Evolutionary conservation across 1,284 basidiomycete genomes (phyloP), one percentile per base, ranked within the genome.

Genomic region (Cryptococcus sp.): DNA sequence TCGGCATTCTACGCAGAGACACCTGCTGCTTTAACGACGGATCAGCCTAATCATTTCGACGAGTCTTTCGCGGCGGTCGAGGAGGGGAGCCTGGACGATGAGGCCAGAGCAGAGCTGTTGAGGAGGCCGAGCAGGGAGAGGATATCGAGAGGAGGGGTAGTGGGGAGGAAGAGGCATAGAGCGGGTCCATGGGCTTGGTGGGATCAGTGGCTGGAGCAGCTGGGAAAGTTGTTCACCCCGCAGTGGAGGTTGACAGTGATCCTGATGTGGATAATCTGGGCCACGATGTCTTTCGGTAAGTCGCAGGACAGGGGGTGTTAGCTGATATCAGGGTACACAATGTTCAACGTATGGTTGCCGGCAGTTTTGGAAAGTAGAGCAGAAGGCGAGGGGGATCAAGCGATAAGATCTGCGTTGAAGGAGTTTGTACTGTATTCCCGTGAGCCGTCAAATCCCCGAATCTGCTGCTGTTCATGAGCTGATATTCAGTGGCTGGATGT

Each of bases 301-400:
- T 72, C 11, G 9, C 4, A 36, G 24, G 9, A 41, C 22, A n/a
- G 26, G 4, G 19, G 4, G n/a, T 19, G 14, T 23, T 11, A 26
- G 45, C 52, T 51, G 31, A 51, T 45, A 51, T 53, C 44, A 85
- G 90, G 84, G 2, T 92, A 83, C 65, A 97, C 89, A 6, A 94
- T 94, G 83, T 97, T 97, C 76, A 98, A 97, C 65, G 91, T 95
- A 12, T 97, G 86, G 71, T 78, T 97, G 19, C 94, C 94, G 0
- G 91, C 91, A 62, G 78, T 94, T 14, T 75, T 97, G 25, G 92
- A 73, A 18, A 63, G 62, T 26, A 63, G 65, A 0, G 65, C 63
- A 11, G 59, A 60, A 5, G 65, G 61, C 2, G 60, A 60, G 24
- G 67, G 69, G 1, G 70, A 77, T 19, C 79, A 80, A 58, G 74